These are phyloP conservation scores for Naematelia aurantialba DNA, from an alignment of 768 basidiomycete species.

Conservation along the genomic window DNA sequence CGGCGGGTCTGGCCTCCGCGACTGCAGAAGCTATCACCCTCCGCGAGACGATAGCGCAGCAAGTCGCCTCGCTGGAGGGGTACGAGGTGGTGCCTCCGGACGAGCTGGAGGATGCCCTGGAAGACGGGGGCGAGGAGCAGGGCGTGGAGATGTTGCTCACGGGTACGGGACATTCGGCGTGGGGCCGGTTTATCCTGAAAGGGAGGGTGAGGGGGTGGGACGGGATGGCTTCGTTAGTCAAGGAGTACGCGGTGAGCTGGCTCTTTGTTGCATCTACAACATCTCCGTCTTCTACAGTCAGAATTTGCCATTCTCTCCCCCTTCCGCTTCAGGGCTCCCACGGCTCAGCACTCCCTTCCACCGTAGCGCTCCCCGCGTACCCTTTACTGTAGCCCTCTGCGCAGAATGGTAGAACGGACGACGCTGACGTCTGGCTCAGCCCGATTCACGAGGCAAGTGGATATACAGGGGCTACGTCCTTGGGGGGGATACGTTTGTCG, in stretches of 20 bases:
- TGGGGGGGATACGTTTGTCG: constrained; percentile 47
- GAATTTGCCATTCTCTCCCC: no score
- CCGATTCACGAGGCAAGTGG: constrained; percentile 46
- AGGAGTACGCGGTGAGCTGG: constrained; percentile 49
- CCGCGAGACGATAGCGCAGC: constrained; percentile 33
- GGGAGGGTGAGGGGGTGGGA: constrained; percentile 50
- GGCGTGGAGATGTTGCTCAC: constrained; percentile 46
- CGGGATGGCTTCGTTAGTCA: constrained; percentile 49
- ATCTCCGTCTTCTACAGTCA: no score
- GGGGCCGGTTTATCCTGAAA: constrained; percentile 48
- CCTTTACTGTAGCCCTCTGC: no score
- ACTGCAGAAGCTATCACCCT: constrained; percentile 35
- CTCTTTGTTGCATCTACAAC: background rate
- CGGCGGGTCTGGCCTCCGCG: constrained; percentile 23
- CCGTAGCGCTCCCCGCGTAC: background rate
- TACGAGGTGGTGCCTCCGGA: constrained; percentile 40
- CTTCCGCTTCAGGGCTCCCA: no score
- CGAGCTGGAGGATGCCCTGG: constrained; percentile 19
- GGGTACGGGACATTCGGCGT: constrained; percentile 49
- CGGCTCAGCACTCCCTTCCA: no score
- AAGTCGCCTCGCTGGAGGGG: constrained; percentile 36
- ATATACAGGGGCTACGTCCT: constrained; percentile 48
- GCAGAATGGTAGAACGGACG: no score
- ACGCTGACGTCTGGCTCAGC: constrained; percentile 21
- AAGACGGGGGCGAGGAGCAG: constrained; percentile 24